Percentiles rank a stretch among this genome's conserved stretches.
phyloP scores from a whole-genome alignment of 2,329 filamentous ascomycete species.

The Cadophora gregata region DNA sequence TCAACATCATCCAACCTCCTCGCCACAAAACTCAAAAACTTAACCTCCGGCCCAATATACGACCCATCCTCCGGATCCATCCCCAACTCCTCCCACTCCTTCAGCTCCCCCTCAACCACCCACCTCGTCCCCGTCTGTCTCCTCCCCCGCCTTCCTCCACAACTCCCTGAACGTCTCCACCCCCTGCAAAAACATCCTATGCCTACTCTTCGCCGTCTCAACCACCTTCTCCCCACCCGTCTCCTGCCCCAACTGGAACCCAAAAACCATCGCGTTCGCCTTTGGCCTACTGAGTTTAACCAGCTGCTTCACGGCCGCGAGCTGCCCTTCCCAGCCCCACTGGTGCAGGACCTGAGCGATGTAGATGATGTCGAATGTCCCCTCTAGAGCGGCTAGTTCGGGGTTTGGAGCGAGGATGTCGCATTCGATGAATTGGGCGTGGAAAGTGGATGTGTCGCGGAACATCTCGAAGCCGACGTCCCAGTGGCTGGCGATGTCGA shows the following conservation, averaged over 20 bases:
- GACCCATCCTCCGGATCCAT: neutral
- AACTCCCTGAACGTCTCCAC: neutral
- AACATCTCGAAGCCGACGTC: neutral
- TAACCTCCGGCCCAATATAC: neutral
- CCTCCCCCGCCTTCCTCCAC: neutral
- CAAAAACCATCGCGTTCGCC: neutral
- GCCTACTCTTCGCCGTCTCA: neutral
- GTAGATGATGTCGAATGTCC: neutral
- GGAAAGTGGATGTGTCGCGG: neutral
- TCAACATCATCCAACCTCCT: neutral
- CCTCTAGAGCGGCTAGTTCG: neutral
- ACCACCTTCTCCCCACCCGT: neutral
- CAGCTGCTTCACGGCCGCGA: neutral
- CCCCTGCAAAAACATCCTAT: neutral
- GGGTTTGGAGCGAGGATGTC: neutral
- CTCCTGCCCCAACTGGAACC: neutral
- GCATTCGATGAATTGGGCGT: neutral
- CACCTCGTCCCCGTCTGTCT: conserved; percentile 2
- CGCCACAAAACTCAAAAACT: neutral
- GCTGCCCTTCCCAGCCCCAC: neutral
- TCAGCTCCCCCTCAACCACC: neutral
- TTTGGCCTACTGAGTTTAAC: neutral
- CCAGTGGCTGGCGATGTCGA: neutral
- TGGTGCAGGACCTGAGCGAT: neutral
- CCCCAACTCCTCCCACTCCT: neutral